These are phyloP conservation scores for Penicillium angulare DNA, from an alignment of 495 filamentous ascomycete genomes.

Conservation along the genomic window DNA sequence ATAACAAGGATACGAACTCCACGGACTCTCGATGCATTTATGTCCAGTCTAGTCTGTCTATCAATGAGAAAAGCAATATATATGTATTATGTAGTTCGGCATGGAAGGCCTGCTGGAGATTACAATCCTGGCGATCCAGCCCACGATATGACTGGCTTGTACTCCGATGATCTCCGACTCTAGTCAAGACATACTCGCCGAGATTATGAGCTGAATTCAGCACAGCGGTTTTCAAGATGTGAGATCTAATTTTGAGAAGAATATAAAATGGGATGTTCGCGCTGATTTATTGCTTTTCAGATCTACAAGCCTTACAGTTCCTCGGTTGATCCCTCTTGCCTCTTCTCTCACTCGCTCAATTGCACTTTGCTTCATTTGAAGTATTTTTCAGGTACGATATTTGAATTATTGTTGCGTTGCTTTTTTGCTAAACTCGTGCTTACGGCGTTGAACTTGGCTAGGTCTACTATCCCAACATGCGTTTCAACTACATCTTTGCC, in stretches of 20 bases:
- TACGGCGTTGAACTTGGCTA: too few species aligned
- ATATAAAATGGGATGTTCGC: neutral
- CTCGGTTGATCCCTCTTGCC: neutral
- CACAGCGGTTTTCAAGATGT: neutral
- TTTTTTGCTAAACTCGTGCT: too few species aligned
- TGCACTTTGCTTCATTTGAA: too few species aligned
- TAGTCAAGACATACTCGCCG: conserved; percentile 9
- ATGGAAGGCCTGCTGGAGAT: neutral
- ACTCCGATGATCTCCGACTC: neutral
- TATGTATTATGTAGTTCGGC: neutral
- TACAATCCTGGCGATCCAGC: neutral
- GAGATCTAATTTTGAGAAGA: neutral
- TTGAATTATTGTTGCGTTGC: too few species aligned
- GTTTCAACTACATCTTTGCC: conserved; percentile 9
- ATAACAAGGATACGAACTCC: neutral
- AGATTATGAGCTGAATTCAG: conserved; percentile 4
- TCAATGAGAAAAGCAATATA: neutral
- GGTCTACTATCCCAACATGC: conserved; percentile 11
- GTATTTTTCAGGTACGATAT: too few species aligned
- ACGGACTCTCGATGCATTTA: neutral
- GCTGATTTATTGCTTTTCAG: neutral
- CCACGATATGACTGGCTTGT: neutral
- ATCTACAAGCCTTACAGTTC: neutral
- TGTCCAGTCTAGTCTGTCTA: neutral
- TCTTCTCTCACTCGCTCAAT: neutral